Conservation (phyloP, 495 filamentous ascomycete genomes). For the Antarctomyces pellizariae region DNA sequence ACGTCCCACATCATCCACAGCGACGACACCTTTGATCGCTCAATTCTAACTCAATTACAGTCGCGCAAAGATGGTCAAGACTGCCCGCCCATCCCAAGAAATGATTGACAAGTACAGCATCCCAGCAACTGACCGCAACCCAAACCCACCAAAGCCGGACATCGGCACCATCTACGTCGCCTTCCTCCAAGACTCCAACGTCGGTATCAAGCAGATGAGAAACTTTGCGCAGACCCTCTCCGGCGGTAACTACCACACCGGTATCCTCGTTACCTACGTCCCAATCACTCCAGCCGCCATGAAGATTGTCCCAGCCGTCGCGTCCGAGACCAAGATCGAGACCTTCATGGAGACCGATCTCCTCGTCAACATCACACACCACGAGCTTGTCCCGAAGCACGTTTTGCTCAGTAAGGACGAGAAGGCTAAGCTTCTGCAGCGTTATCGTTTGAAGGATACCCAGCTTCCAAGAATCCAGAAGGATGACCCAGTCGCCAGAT, state of each 20-base stretch:
- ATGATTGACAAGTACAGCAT: constrained; percentile 72
- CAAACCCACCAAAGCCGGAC: constrained; percentile 36
- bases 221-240: constrained; percentile 62
- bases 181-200: constrained; percentile 50
- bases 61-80: constrained; percentile 65
- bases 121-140: constrained; percentile 34
- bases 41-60: constrained; percentile 24
- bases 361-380: constrained; percentile 92
- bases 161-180: constrained; percentile 86
- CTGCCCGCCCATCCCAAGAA: constrained; percentile 49
- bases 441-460: constrained; percentile 90
- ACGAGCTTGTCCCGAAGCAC: constrained; percentile 90
- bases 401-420: constrained; percentile 75
- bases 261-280: constrained; percentile 67
- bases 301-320: constrained; percentile 50
- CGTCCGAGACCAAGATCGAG: constrained; percentile 57
- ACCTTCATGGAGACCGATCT: constrained; percentile 88
- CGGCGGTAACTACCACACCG: constrained; percentile 58
- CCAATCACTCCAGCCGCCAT: constrained; percentile 64
- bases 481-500: constrained; percentile 78
- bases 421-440: constrained; percentile 56
- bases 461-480: constrained; percentile 83
- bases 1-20: constrained; percentile 2
- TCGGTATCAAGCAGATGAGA: constrained; percentile 83
- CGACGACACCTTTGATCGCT: constrained; percentile 2